These are phyloP conservation scores for Hysterangium stoloniferum DNA, from an alignment of 768 basidiomycete genomes.

Conservation along the genomic window DNA sequence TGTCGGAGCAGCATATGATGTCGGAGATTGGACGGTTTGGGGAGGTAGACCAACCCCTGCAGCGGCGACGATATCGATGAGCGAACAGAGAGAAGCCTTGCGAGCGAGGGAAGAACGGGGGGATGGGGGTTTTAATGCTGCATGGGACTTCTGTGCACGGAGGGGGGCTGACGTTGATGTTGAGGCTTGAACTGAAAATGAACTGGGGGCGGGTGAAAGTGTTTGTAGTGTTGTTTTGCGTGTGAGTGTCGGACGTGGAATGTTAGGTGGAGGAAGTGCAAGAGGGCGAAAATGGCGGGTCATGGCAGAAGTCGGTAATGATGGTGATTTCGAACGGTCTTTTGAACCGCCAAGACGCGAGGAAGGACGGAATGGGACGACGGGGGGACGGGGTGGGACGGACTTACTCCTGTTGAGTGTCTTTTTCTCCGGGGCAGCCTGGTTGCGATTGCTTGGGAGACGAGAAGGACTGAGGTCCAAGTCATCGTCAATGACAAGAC, in stretches of 20 bases:
- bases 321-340: slow-evolving; percentile 67
- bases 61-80: slow-evolving; percentile 43
- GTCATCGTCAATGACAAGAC: slow-evolving; percentile 78
- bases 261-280: slow-evolving; percentile 57
- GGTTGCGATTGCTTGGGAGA: slow-evolving; percentile 32
- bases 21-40: slow-evolving; percentile 25
- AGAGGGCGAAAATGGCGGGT: slow-evolving; percentile 56
- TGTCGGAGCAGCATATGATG: slow-evolving; percentile 67
- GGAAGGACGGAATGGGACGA: slow-evolving; percentile 50
- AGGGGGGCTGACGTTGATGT: slow-evolving; percentile 59
- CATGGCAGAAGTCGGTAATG: slow-evolving; percentile 60
- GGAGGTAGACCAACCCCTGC: slow-evolving; percentile 41
- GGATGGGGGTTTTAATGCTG: slow-evolving; percentile 68
- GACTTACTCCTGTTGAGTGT: slow-evolving; percentile 44
- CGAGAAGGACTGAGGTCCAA: slow-evolving; percentile 75
- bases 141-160: slow-evolving; percentile 78
- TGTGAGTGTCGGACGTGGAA: slow-evolving; percentile 33
- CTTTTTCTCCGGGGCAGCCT: slow-evolving; percentile 39
- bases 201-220: slow-evolving; percentile 36
- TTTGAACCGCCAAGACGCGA: slow-evolving; percentile 43
- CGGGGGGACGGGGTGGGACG: slow-evolving; percentile 40
- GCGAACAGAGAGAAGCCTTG: slow-evolving; percentile 72
- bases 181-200: slow-evolving; percentile 29
- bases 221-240: slow-evolving; percentile 58
- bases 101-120: slow-evolving; percentile 53